Evolutionary conservation across 805 yeast genomes (phyloP).

Genomic region (Barnettozyma siamensis): DNA sequence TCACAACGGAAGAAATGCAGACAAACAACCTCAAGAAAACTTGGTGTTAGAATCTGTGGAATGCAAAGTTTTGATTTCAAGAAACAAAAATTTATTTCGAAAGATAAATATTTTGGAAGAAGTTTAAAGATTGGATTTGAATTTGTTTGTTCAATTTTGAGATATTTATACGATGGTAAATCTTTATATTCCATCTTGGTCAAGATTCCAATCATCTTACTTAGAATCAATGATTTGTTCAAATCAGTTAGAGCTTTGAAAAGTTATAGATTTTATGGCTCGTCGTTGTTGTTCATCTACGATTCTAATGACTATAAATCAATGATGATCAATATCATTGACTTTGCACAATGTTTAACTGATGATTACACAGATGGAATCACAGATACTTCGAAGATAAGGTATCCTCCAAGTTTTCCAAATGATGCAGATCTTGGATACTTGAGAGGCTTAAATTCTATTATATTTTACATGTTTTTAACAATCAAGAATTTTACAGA

Average conservation of each 20-base stretch:
- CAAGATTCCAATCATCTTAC: slow-evolving; percentile 63
- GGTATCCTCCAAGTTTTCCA: slow-evolving; percentile 69
- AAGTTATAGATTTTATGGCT: slow-evolving; percentile 88
- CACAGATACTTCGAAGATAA: slow-evolving; percentile 12
- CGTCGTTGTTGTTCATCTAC: slow-evolving; percentile 82
- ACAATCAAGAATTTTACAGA: slow-evolving; percentile 51
- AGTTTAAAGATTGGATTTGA: slow-evolving; percentile 62
- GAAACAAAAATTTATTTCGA: slow-evolving; percentile 46
- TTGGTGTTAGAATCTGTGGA: slow-evolving; percentile 95
- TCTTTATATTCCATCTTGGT: slow-evolving; percentile 49
- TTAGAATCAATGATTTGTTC: slow-evolving; percentile 53
- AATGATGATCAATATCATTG: slow-evolving; percentile 69
- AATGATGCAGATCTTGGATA: slow-evolving; percentile 74
- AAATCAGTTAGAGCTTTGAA: slow-evolving; percentile 47
- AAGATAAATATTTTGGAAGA: slow-evolving; percentile 93
- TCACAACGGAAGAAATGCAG: slow-evolving; percentile 82
- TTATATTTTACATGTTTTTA: slow-evolving; percentile 57
- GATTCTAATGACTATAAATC: slow-evolving; percentile 4
- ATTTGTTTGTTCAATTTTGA: slow-evolving; percentile 66
- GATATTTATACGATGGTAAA: slow-evolving; percentile 77
- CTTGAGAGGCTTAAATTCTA: slow-evolving; percentile 70
- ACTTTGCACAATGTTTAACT: slow-evolving; percentile 90
- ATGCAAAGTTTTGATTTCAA: slow-evolving; percentile 72
- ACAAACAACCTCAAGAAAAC: slow-evolving; percentile 67
- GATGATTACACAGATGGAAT: slow-evolving; percentile 34